Base-by-base conservation (phyloP, 2,329 filamentous ascomycete species). In the Aspergillus quadricinctus region DNA sequence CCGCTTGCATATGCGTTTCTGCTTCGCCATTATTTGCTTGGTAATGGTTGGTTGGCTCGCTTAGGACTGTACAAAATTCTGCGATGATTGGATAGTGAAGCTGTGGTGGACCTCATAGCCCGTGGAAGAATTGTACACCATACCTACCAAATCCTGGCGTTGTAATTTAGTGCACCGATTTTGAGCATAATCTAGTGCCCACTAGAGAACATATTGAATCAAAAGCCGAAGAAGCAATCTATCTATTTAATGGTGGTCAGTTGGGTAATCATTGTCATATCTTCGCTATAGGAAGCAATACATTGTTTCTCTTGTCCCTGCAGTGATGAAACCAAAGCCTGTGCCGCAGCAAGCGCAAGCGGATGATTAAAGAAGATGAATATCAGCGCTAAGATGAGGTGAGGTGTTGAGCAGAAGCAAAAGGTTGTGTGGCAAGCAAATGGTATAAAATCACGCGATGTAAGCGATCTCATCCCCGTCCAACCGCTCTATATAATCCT, bases 391-490 rank as follows among this genome's bases (percentile, higher is more conserved):
- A 53, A 57, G 23, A 53, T 43, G 54, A 40, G 23, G 23, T 27
- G 21, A 40, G 23, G 23, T 27, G 21, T 14, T 11, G 43, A 52
- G 54, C 31, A 48, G 48, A 50, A 48, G 41, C 55, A 53, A 51
- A 54, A 48, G 43, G 50, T 41, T 50, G 52, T 50, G 52, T 50
- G 31, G 55, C 50, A 37, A 37, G 31, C 31, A 37, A 37, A 37
- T 37, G 25, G 50, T 45, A 45, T 45, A 45, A 48, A 45, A 60
- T 83, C 84, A 97, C 66, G 93, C 93, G 63, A 97, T 86, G 75
- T 97, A 97, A 56, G 93, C 91, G 58, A 99, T 83, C 71, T 97
- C 92, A 69, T 97, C 94, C 54, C 90, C 92, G 49, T 97, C 94
- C 57, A 97, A 79, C 56, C 94, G 90, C 80, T 99, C 94, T 50